Base-by-base conservation (phyloP, 176 grass and related monocot species). In the Avena insularis region DNA sequence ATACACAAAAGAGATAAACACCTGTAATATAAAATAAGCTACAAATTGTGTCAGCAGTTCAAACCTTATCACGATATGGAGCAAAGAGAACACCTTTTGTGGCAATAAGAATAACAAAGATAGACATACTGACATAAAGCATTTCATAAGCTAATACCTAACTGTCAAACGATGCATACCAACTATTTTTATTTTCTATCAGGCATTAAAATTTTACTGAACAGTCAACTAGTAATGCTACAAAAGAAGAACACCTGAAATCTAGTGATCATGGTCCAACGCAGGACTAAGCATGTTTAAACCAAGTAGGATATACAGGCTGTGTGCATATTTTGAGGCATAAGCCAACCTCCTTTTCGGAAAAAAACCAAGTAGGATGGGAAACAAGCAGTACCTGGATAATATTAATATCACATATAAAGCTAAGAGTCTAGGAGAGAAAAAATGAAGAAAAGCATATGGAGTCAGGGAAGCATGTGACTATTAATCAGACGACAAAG, bases 251-350 rank as follows among this genome's bases (percentile, higher is more conserved):
- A 83, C 12, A 14, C 9, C 13, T 47, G 53, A 60, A 47, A 83
- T 45, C 35, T 73, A 57, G 19, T 72, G 36, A 46, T 72, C 69
- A 72, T 47, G 21, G 51, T 73, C 68, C n/a, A 73, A n/a, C 9
- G 25, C 11, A 83, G 51, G 20, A 71, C 43, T 57, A 27, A 83
- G 27, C 82, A 60, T 83, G 54, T 74, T 60, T 74, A 83, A 83
- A 58, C 35, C 81, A 83, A 59, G 67, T 16, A 16, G 14, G 40
- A 7, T 43, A 43, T 40, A 40, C 38, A 40, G 4, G 38, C 38
- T 40, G 38, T 40, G 38, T 40, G 38, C 40, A 43, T 43, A 0
- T 43, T 43, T 43, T 43, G 40, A 43, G 40, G 40, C 40, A 43
- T 43, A 43, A 43, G 40, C 40, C 40, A 43, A 43, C 40, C 40